Conservation (phyloP, 306 rosid genomes). For the Spatholobus suberectus region DNA sequence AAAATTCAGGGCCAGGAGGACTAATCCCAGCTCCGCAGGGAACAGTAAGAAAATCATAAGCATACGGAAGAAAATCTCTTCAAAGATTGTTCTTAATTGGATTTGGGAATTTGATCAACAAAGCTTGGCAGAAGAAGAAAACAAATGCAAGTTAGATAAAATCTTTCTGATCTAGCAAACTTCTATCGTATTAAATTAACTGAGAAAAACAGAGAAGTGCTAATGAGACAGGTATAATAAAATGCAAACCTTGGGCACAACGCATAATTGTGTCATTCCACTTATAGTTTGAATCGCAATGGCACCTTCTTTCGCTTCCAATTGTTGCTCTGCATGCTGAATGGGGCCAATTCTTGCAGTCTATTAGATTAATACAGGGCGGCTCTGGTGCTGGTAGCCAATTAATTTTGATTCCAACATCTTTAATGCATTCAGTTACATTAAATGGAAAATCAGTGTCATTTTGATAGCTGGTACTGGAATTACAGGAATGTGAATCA, state of each 20-base stretch:
- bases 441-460: not conserved
- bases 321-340: slow-evolving; percentile 43
- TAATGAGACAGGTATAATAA: not conserved
- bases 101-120: too few relatives aligned
- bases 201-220: not conserved
- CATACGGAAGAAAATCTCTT: not conserved
- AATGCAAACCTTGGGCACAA: slow-evolving; percentile 35
- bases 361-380: not conserved
- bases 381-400: slow-evolving; percentile 52
- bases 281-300: slow-evolving; percentile 17
- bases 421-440: not conserved
- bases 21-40: not conserved
- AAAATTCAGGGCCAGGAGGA: too few relatives aligned
- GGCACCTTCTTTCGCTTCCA: slow-evolving; percentile 38
- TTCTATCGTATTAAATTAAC: not conserved
- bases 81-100: not conserved
- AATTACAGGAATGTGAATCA: not conserved
- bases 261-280: slow-evolving; percentile 33
- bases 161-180: not conserved
- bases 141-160: not conserved
- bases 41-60: not conserved
- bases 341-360: slow-evolving; percentile 47
- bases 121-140: not conserved
- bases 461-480: not conserved
- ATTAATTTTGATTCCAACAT: not conserved